phyloP scores from a whole-genome alignment of 352 stramenopile genomes.

The Globisporangium iwayamae region DNA sequence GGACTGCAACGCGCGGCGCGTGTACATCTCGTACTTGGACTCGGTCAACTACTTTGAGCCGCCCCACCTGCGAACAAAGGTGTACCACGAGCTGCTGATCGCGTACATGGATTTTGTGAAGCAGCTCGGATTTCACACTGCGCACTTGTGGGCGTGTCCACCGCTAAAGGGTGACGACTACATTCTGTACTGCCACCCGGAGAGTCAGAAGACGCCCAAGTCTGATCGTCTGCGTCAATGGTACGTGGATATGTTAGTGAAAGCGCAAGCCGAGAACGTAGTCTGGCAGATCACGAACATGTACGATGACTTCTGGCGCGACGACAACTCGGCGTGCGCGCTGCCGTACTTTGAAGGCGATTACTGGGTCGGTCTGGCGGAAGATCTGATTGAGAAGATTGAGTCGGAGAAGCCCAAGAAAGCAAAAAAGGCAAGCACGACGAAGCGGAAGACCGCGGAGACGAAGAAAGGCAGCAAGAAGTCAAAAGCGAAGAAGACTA shows the following conservation, averaged over 20 bases:
- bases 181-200: slow-evolving; percentile 99
- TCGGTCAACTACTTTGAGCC: slow-evolving; percentile 99
- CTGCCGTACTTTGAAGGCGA: slow-evolving; percentile 87
- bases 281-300: slow-evolving; percentile 95
- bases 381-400: slow-evolving; percentile 89
- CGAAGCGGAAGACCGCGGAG: slow-evolving; percentile 61
- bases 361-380: slow-evolving; percentile 83
- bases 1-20: slow-evolving; percentile 91
- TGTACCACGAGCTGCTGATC: slow-evolving; percentile 99
- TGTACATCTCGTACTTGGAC: slow-evolving; percentile 99
- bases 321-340: slow-evolving; percentile 79
- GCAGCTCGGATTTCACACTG: slow-evolving; percentile 95
- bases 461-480: slow-evolving; percentile 73
- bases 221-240: slow-evolving; percentile 96
- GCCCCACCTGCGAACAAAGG: slow-evolving; percentile 94
- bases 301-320: slow-evolving; percentile 94
- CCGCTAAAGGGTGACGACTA: slow-evolving; percentile 99
- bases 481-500: slow-evolving; percentile 77
- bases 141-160: slow-evolving; percentile 99
- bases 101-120: slow-evolving; percentile 98
- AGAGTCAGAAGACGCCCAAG: slow-evolving; percentile 98
- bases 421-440: slow-evolving; percentile 47
- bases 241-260: slow-evolving; percentile 91
- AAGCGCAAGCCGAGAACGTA: slow-evolving; percentile 86
- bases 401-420: slow-evolving; percentile 85